Evolutionary conservation across 192 early-diverging fungal species (phyloP).

Genomic region (Radiomyces spectabilis): DNA sequence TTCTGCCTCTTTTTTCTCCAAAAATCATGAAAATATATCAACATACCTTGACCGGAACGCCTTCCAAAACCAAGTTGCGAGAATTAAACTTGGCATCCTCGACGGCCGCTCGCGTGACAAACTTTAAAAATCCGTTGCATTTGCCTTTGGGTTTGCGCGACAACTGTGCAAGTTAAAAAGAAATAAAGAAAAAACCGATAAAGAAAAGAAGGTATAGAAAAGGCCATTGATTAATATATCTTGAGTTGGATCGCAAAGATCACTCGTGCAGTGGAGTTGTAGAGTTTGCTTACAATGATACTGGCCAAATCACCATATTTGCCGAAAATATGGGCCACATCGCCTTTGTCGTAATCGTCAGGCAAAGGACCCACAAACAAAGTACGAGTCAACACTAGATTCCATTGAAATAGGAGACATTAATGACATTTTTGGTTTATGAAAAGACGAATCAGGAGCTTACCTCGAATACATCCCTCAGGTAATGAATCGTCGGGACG

Average conservation of each 20-base stretch:
- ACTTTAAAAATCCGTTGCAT: slow-evolving; percentile 16
- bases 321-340: slow-evolving; percentile 11
- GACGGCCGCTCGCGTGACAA: not conserved
- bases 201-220: not conserved
- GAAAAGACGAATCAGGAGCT: not conserved
- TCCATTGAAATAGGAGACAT: not conserved
- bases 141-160: not conserved
- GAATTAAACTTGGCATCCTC: slow-evolving; percentile 4
- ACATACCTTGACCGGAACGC: slow-evolving; percentile 15
- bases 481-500: slow-evolving; percentile 15
- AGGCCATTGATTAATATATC: too few species aligned
- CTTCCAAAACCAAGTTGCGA: not conserved
- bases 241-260: too few species aligned
- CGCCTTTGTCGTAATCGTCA: slow-evolving; percentile 14
- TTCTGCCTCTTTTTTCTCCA: too few species aligned
- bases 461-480: slow-evolving; percentile 23
- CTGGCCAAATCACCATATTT: slow-evolving; percentile 24
- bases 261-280: too few species aligned
- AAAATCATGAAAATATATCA: too few species aligned
- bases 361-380: slow-evolving; percentile 30
- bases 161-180: too few species aligned
- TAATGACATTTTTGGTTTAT: not conserved
- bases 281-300: slow-evolving; percentile 28
- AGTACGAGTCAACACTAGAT: slow-evolving; percentile 24
- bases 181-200: not conserved